Base-by-base conservation (phyloP, 768 basidiomycete species). In the Lactarius evosmus region DNA sequence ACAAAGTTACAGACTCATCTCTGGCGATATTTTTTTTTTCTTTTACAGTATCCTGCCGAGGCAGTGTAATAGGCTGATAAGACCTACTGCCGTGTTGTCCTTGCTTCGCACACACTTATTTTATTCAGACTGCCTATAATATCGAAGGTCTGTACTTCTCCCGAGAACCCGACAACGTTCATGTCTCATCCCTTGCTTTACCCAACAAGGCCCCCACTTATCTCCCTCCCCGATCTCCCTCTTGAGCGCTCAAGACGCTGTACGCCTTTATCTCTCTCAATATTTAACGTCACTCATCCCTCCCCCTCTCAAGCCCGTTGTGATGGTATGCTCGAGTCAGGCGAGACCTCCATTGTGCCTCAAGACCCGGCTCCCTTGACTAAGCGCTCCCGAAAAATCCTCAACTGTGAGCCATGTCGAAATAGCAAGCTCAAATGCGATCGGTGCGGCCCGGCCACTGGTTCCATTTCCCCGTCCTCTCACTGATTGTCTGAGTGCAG, bases 391-490 rank as follows among this genome's bases (percentile, higher is more conserved):
- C 67, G 67, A 49, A 67, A 62, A 52, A 67, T 62, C 16, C 66
- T 68, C 49, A 68, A 68, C 34, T 68, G 67, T 49, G 61, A 67
- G 56, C 66, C 67, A 27, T 68, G 67, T 57, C 60, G 67, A 56
- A 63, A 60, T 44, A 68, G 67, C 62, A 68, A 68, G 59, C 66
- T 68, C 58, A 68, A 68, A n/a, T 68, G 67, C 19, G 67, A 68
- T 40, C 61, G 67, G 67, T 68, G 44, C 33, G 56, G 29, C 36
- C 46, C 29, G 32, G 25, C 2, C 17, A 25, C 33, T 25, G 5
- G 33, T 30, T 29, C 54, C 33, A 19, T 29, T 29, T 33, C 32
- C 32, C 38, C 22, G 22, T 12, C 22, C 33, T 17, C 52, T 32
- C 22, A 30, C 49, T 56, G 38, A 55, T 50, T 22, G 1, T 36